Conservation (phyloP, 345 rosid genomes). For the Eucalyptus lansdowneana region DNA sequence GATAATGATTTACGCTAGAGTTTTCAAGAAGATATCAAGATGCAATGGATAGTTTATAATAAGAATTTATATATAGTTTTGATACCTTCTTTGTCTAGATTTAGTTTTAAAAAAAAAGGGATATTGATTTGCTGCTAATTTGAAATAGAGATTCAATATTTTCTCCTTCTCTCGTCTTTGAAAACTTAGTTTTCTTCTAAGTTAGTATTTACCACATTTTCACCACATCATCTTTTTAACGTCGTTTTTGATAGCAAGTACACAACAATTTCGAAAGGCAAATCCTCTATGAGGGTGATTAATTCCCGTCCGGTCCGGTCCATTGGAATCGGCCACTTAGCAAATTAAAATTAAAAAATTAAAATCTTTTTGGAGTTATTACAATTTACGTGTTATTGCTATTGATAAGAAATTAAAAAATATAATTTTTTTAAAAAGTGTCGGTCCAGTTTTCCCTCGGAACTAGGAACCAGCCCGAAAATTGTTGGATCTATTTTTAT, state of each 20-base stretch:
- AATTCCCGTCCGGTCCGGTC: fast-evolving
- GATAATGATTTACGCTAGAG: no score
- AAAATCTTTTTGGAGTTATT: no score
- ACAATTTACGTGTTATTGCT: no score
- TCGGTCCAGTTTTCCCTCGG: fast-evolving
- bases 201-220: neutral
- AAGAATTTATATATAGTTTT: no score
- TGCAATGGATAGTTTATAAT: no score
- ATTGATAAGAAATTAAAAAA: no score
- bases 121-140: neutral
- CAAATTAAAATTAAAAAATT: no score
- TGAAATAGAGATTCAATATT: neutral
- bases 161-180: neutral
- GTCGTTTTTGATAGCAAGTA: neutral
- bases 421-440: no score
- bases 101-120: neutral
- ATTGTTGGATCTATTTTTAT: no score
- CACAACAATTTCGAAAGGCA: neutral
- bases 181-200: neutral
- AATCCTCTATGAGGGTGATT: neutral
- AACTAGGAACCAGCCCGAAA: no score
- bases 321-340: neutral
- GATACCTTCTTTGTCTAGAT: neutral
- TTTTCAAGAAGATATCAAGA: no score
- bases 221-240: neutral